These are phyloP conservation scores for Auriscalpium microsporum DNA, from an alignment of 768 basidiomycete genomes.

Conservation along the genomic window DNA sequence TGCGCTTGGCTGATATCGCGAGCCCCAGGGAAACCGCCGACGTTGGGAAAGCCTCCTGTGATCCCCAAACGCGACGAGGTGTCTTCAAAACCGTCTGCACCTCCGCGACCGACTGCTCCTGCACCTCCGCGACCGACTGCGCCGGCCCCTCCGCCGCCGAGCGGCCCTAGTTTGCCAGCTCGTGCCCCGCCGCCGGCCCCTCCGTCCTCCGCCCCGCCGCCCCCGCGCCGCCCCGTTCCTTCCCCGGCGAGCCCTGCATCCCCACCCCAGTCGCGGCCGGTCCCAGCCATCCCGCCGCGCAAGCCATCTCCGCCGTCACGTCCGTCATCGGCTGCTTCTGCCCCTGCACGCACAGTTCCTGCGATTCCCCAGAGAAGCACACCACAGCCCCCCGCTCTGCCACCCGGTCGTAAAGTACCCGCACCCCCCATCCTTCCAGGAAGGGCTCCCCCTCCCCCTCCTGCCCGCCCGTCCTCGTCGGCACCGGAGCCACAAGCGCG, in stretches of 20 bases:
- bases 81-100: conserved; percentile 24
- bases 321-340: conserved; percentile 12
- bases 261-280: conserved; percentile 4
- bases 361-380: conserved; percentile 15
- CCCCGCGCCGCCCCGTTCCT: conserved; percentile 1
- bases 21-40: conserved; percentile 46
- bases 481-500: conserved; percentile 8
- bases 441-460: conserved; percentile 26
- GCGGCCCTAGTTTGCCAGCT: conserved; percentile 8
- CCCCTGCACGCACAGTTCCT: conserved; percentile 20
- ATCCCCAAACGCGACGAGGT: conserved; percentile 45
- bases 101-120: conserved; percentile 24
- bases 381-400: conserved; percentile 12
- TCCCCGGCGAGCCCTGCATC: conserved; percentile 13
- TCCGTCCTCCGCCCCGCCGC: conserved; percentile 4
- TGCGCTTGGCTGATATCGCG: no score
- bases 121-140: conserved; percentile 20
- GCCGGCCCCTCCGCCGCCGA: conserved; percentile 19
- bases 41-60: conserved; percentile 57
- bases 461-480: conserved; percentile 12
- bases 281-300: conserved; percentile 14
- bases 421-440: conserved; percentile 24
- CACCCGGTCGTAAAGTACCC: conserved; percentile 14
- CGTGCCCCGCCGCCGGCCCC: conserved; percentile 6
- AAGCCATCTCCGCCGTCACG: conserved; percentile 21